phyloP scores from a whole-genome alignment of 495 filamentous ascomycete genomes.

The Lasiosphaeris hirsuta region DNA sequence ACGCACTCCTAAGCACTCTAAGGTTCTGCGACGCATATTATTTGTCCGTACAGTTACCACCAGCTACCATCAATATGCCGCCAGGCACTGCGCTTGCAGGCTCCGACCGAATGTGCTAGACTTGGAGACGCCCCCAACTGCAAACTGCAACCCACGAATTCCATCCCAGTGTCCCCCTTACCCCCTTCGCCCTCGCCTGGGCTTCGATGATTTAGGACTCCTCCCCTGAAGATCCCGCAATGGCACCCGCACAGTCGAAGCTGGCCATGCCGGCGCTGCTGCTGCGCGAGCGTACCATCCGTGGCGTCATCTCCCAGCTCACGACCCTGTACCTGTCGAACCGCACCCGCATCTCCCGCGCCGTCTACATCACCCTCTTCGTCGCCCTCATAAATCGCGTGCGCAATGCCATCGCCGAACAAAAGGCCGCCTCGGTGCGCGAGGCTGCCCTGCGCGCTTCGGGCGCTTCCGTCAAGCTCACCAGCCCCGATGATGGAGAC shows the following conservation, averaged over 20 bases:
- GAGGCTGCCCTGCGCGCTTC: constrained; percentile 61
- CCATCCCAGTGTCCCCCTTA: constrained; percentile 16
- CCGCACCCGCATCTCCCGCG: constrained; percentile 85
- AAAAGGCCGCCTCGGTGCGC: constrained; percentile 79
- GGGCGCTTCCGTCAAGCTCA: constrained; percentile 52
- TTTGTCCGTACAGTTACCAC: neutral
- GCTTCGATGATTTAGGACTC: neutral
- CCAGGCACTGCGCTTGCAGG: too few relatives aligned
- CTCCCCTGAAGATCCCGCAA: constrained; percentile 9
- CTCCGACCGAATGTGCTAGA: too few relatives aligned
- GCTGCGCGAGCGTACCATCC: constrained; percentile 66
- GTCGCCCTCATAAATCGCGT: constrained; percentile 84
- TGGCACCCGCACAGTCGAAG: constrained; percentile 83
- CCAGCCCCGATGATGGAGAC: constrained; percentile 32
- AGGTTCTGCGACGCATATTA: neutral
- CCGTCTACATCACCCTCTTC: constrained; percentile 88
- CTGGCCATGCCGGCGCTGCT: constrained; percentile 45
- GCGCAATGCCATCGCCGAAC: constrained; percentile 85
- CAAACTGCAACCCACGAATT: too few relatives aligned
- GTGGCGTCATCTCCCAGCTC: constrained; percentile 67
- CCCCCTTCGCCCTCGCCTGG: constrained; percentile 4
- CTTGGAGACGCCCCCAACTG: too few relatives aligned
- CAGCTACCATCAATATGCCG: too few relatives aligned
- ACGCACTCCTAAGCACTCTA: neutral
- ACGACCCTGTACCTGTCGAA: constrained; percentile 75